Evolutionary conservation across 352 stramenopile genomes (phyloP).

Genomic region (Phytophthora vignae): DNA sequence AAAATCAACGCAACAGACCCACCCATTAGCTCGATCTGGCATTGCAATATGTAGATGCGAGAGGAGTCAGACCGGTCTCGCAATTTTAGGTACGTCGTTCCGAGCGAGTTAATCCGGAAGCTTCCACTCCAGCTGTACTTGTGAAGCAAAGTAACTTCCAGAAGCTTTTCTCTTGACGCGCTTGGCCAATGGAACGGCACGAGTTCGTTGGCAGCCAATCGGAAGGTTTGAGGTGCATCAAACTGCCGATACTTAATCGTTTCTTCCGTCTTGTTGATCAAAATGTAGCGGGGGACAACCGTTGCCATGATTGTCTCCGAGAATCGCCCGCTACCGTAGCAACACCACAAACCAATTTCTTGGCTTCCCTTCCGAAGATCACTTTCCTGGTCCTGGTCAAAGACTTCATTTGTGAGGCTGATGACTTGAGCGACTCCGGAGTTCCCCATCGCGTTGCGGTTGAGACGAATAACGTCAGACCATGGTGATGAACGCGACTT

Average conservation of each 20-base stretch:
- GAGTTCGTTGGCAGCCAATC: slow-evolving; percentile 76
- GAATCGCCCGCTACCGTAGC: slow-evolving; percentile 82
- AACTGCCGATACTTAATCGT: slow-evolving; percentile 89
- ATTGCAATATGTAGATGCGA: slow-evolving; percentile 90
- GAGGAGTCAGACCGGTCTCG: slow-evolving; percentile 72
- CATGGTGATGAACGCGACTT: slow-evolving; percentile 79
- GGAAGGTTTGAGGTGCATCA: slow-evolving; percentile 77
- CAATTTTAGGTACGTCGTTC: slow-evolving; percentile 89
- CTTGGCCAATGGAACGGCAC: slow-evolving; percentile 89
- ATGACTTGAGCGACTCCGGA: slow-evolving; percentile 88
- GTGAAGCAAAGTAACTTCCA: slow-evolving; percentile 88
- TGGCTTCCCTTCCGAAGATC: slow-evolving; percentile 74
- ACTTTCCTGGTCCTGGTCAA: slow-evolving; percentile 63
- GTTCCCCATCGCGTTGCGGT: slow-evolving; percentile 91
- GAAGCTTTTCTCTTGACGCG: slow-evolving; percentile 72
- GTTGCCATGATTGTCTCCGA: slow-evolving; percentile 90
- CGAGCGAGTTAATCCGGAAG: slow-evolving; percentile 87
- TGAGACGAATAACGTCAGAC: slow-evolving; percentile 87
- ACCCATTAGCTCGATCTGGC: slow-evolving; percentile 87
- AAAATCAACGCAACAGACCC: slow-evolving; percentile 89
- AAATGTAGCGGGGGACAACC: slow-evolving; percentile 86
- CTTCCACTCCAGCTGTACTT: slow-evolving; percentile 87
- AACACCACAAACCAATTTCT: slow-evolving; percentile 88
- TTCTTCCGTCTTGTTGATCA: slow-evolving; percentile 88
- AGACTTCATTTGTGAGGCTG: slow-evolving; percentile 79